Evolutionary conservation across 768 basidiomycete genomes (phyloP), one percentile per base, ranked within the genome.

Genomic region (Mycena venus): DNA sequence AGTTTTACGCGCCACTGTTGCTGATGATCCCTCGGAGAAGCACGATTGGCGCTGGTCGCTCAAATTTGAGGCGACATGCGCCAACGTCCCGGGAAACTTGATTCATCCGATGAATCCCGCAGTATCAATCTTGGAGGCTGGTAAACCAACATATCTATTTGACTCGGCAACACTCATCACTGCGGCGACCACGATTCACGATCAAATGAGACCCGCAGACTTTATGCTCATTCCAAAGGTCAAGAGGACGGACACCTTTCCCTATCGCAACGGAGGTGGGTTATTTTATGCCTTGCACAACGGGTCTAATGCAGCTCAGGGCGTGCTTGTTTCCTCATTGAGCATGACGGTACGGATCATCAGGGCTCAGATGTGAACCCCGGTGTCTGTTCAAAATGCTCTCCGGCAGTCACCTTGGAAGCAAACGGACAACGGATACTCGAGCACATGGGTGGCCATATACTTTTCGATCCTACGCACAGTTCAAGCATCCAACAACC

Each of bases 1-100:
- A n/a, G n/a, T 47, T 21, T 3, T 5, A n/a, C 44, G 44, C n/a
- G 44, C 44, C 21, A 47, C 44, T 3, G 10, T 21, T 21, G 44
- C 44, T 5, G 44, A 47, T 47, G 44, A n/a, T 47, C n/a, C 42
- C 62, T 1, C 21, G 44, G 9, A 61, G 8, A 5, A 23, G n/a
- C 17, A 70, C 23, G 69, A 70, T 25, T 70, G 69, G 69, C 19
- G 36, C 4, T 68, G 67, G 67, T 59, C 55, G 1, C 21, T 42
- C 8, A 3, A 4, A 1, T 32, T 32, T 15, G 56, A 58, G 10
- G 38, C 17, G 2, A 23, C 8, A 3, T 59, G 34, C 29, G 2
- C 17, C 1, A 31, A 68, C 15, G 53, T 68, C 29, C 21, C 56
- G 5, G 67, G 67, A 1, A 27, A 14, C 14, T 23, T 68, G 1